Conservation (phyloP, 805 yeast genomes). For the Sugiyamaella chiloensis region DNA sequence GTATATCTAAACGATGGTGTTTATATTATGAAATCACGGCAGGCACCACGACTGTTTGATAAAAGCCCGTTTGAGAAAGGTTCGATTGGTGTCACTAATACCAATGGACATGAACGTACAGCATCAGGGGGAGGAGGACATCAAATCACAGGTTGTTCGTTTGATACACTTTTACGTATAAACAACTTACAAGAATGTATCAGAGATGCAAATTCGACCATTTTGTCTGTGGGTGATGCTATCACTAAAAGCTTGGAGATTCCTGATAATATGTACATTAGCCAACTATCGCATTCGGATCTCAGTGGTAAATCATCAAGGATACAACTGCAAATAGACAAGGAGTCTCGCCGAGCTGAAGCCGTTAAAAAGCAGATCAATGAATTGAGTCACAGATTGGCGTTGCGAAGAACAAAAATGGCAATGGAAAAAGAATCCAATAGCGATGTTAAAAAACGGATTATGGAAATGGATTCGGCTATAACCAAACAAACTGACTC, state of each 20-base stretch:
- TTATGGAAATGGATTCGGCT: neutral
- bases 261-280: slow-evolving; percentile 2
- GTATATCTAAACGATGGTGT: slow-evolving; percentile 24
- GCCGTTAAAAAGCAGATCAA: slow-evolving; percentile 11
- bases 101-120: too few species aligned
- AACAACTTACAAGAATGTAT: slow-evolving; percentile 31
- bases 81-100: neutral
- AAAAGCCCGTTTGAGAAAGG: neutral
- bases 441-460: neutral
- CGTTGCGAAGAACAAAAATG: slow-evolving; percentile 9
- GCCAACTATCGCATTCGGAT: slow-evolving; percentile 7
- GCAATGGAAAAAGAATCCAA: slow-evolving; percentile 1
- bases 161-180: slow-evolving; percentile 29
- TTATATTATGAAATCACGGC: slow-evolving; percentile 11
- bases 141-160: slow-evolving; percentile 21
- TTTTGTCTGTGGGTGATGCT: slow-evolving; percentile 15
- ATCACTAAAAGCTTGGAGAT: slow-evolving; percentile 19
- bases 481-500: neutral
- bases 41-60: neutral
- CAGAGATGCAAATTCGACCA: slow-evolving; percentile 28
- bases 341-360: slow-evolving; percentile 7
- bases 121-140: too few species aligned
- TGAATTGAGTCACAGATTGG: slow-evolving; percentile 15
- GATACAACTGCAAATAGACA: neutral
- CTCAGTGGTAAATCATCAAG: slow-evolving; percentile 9